A percentile compares a stretch with the other conserved stretches of the same genome.
Evolutionary conservation across 306 rosid species (phyloP).

Genomic region (Ceratonia siliqua): DNA sequence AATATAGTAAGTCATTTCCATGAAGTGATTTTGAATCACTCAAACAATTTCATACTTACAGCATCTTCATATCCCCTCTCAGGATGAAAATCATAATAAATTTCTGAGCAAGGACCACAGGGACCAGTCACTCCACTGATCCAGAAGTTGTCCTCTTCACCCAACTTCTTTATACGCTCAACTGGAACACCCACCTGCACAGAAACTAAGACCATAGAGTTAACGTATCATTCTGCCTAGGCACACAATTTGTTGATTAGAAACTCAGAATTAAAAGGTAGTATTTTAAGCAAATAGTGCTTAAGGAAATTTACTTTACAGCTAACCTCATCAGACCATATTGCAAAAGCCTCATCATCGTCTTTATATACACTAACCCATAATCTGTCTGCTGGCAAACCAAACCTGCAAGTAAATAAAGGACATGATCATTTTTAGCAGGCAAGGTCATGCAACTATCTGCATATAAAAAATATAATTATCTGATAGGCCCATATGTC

Average conservation of each 20-base stretch:
- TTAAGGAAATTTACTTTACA: background rate
- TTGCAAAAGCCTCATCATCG: conserved; percentile 76
- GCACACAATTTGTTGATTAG: background rate
- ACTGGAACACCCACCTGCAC: conserved; percentile 80
- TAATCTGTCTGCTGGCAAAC: conserved; percentile 66
- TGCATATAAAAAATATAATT: background rate
- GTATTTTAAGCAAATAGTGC: background rate
- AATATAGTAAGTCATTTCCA: conserved; percentile 13
- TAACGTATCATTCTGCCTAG: background rate
- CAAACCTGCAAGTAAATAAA: conserved; percentile 59
- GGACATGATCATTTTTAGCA: background rate
- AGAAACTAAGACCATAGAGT: conserved; percentile 28
- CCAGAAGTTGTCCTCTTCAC: conserved; percentile 95
- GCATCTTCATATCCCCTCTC: conserved; percentile 66
- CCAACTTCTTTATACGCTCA: conserved; percentile 87
- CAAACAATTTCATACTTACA: conserved; percentile 45
- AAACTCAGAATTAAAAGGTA: background rate
- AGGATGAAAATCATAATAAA: conserved; percentile 92
- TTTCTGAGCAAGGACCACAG: conserved; percentile 98
- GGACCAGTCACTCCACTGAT: conserved; percentile 90
- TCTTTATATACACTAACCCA: conserved; percentile 88
- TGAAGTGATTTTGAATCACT: conserved; percentile 22
- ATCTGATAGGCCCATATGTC: background rate
- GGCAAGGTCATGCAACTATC: background rate
- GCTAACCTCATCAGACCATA: conserved; percentile 81